Evolutionary conservation across 179 eudicot species (phyloP).

Genomic region (Amaranthus tricolor): DNA sequence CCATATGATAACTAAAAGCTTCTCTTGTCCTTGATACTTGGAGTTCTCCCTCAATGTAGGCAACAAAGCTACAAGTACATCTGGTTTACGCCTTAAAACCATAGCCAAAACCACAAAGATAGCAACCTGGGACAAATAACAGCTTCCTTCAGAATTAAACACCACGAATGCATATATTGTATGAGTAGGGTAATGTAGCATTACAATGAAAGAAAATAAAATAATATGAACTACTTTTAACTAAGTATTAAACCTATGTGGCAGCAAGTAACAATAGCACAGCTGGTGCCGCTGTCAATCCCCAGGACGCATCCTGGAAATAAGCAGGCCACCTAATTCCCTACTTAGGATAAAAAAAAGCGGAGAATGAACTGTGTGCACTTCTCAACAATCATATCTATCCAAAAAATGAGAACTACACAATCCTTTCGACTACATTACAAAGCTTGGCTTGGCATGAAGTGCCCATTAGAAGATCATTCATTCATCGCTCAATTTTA

Average conservation of each 20-base stretch:
- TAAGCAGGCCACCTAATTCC: background rate
- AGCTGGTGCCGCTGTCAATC: background rate
- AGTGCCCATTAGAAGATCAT: background rate
- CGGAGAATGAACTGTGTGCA: background rate
- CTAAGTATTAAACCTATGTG: background rate
- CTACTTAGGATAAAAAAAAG: background rate
- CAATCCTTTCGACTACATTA: background rate
- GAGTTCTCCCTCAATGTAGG: constrained; percentile 59
- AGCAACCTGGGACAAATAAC: constrained; percentile 63
- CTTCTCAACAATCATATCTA: background rate
- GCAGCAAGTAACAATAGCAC: background rate
- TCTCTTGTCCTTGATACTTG: constrained; percentile 89
- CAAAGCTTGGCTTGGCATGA: background rate
- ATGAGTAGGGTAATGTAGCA: background rate
- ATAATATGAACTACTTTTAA: background rate
- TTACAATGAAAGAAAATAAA: background rate
- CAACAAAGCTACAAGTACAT: constrained; percentile 53
- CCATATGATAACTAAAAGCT: constrained; percentile 73
- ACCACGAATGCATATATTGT: background rate
- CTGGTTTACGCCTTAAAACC: constrained; percentile 78
- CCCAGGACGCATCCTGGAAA: background rate
- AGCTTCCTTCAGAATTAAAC: background rate
- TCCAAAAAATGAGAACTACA: background rate
- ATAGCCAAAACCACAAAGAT: constrained; percentile 73
- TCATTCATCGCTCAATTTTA: background rate